Evolutionary conservation across 768 basidiomycete species (phyloP).

Genomic region (Glaciozyma antarctica): DNA sequence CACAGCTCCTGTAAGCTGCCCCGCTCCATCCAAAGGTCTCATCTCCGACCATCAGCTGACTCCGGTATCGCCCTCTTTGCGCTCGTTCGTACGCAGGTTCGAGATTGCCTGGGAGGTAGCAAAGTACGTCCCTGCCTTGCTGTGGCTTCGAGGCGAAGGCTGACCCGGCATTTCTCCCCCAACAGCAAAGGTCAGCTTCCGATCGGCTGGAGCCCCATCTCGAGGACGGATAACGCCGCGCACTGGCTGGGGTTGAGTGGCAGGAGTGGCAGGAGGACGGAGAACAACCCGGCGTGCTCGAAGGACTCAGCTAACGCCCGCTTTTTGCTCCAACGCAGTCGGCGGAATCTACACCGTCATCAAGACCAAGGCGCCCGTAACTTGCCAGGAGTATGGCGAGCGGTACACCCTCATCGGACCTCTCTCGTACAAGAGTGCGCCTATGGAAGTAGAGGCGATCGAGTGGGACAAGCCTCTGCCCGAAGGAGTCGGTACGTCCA

Average conservation of each 20-base stretch:
- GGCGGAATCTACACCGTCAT: slow-evolving; percentile 99
- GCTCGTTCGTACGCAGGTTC: neutral
- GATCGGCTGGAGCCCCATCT: neutral
- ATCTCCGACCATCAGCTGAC: neutral
- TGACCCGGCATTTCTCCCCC: neutral
- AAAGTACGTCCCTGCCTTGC: neutral
- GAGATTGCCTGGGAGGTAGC: too few species aligned
- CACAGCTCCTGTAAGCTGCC: neutral
- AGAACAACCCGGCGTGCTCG: neutral
- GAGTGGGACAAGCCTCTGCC: slow-evolving; percentile 49
- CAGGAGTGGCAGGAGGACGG: neutral
- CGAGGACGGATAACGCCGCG: too few species aligned
- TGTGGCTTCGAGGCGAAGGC: neutral
- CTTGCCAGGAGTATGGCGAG: slow-evolving; percentile 88
- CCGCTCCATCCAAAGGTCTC: neutral
- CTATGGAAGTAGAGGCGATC: slow-evolving; percentile 94
- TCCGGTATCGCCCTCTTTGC: neutral
- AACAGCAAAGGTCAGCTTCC: slow-evolving; percentile 17
- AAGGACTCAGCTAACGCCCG: neutral
- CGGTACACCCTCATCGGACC: slow-evolving; percentile 94
- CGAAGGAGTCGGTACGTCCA: neutral
- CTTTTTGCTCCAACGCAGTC: slow-evolving; percentile 44
- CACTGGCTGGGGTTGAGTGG: neutral
- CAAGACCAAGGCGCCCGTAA: slow-evolving; percentile 98
- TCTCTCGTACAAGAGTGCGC: slow-evolving; percentile 94